These are phyloP conservation scores for Warburgia ugandensis DNA, from an alignment of 164 flowering plant genomes.

Conservation along the genomic window DNA sequence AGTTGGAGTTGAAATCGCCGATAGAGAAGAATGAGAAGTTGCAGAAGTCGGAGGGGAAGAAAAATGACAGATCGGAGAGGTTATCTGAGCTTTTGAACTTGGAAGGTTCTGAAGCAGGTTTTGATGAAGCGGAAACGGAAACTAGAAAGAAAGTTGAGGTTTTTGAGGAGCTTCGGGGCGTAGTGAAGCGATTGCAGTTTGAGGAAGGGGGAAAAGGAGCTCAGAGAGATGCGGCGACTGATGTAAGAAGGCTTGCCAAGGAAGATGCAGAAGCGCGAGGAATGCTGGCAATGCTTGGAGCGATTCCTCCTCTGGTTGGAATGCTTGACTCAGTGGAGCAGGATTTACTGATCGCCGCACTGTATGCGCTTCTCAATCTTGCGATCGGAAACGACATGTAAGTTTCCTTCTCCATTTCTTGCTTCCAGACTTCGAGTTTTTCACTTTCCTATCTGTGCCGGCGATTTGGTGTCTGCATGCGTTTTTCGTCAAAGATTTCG, in stretches of 20 bases:
- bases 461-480: background rate
- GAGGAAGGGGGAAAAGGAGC: slow-evolving; percentile 19
- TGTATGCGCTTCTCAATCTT: slow-evolving; percentile 83
- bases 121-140: slow-evolving; percentile 28
- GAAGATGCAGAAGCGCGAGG: slow-evolving; percentile 57
- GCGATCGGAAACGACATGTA: slow-evolving; percentile 74
- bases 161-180: slow-evolving; percentile 50
- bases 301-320: slow-evolving; percentile 74
- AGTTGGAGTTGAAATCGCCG: slow-evolving; percentile 4
- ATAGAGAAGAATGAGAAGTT: slow-evolving; percentile 3
- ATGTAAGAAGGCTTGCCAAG: slow-evolving; percentile 61
- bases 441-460: background rate
- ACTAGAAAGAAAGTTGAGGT: slow-evolving; percentile 47
- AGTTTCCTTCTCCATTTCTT: slow-evolving; percentile 11
- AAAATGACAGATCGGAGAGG: slow-evolving; percentile 45
- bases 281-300: slow-evolving; percentile 79
- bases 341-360: slow-evolving; percentile 47
- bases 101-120: slow-evolving; percentile 18
- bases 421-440: background rate
- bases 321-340: slow-evolving; percentile 51
- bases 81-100: slow-evolving; percentile 54
- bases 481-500: background rate
- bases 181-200: slow-evolving; percentile 32
- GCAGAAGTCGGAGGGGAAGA: slow-evolving; percentile 3
- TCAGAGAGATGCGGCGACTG: slow-evolving; percentile 30